These are phyloP conservation scores for Funneliformis geosporum DNA, from an alignment of 192 early-diverging fungal species.

Conservation along the genomic window DNA sequence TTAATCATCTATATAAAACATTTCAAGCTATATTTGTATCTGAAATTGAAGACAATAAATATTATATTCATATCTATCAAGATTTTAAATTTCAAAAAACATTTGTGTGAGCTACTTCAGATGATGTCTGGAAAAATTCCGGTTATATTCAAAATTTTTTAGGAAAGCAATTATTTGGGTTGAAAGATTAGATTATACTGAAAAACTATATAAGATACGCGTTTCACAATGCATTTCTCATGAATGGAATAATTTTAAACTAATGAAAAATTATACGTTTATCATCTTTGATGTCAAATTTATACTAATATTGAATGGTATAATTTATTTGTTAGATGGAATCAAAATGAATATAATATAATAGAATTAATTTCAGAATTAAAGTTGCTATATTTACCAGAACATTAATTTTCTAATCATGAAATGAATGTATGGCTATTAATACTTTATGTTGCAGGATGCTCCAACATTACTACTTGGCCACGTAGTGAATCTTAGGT, in stretches of 20 bases:
- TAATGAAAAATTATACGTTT: too few relatives aligned
- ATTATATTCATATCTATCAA: background rate
- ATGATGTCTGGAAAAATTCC: background rate
- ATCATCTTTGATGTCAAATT: background rate
- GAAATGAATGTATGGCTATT: background rate
- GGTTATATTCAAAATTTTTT: background rate
- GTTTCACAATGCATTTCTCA: background rate
- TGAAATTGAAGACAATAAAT: background rate
- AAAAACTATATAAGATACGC: background rate
- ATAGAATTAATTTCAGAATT: background rate
- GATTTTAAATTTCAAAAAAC: background rate
- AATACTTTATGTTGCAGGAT: background rate
- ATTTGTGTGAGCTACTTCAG: background rate
- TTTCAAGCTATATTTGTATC: background rate
- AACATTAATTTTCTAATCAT: background rate
- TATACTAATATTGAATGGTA: background rate
- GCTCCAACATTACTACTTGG: background rate
- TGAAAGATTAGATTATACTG: background rate
- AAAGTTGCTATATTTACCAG: background rate
- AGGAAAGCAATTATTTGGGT: conserved; percentile 9
- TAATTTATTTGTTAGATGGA: background rate
- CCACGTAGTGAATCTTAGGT: background rate
- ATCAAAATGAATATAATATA: background rate
- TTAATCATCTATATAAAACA: background rate
- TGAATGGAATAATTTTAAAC: background rate